Base-by-base conservation (phyloP, 352 stramenopile genomes). In the Globisporangium heterothallicum region DNA sequence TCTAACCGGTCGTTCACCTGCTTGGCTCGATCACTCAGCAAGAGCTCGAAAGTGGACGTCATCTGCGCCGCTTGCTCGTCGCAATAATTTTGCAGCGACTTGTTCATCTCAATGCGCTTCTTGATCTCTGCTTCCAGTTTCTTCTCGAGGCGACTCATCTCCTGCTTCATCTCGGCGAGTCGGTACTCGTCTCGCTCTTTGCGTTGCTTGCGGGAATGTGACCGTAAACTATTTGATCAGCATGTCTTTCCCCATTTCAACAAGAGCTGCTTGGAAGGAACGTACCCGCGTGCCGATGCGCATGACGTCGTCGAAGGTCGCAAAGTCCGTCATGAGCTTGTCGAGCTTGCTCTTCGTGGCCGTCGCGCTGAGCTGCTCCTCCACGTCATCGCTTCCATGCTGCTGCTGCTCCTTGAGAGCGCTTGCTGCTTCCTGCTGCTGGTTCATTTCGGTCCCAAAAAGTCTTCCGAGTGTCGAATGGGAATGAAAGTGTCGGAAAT, bases 91-190 rank as follows among this genome's bases (percentile, higher is more conserved):
- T 97, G 81, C 19, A 98, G 64, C 49, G 78, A 89, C 56, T 96
- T 95, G 61, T 94, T 97, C 68, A 96, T 96, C 67, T 98, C 88
- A 22, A 98, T 77, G n/a, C 94, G 87, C 60, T 95, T 88, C 67
- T 96, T 95, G 44, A 92, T 95, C 74, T 98, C 91, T 6, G 85
- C 80, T 25, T 94, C 83, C n/a, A 98, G 72, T 10, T 92, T 91
- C 58, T 84, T 64, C 69, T 98, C 92, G 9, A 97, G 64, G 0
- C 83, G 75, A 44, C 65, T 83, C 71, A 98, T 96, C 61, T 97
- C 85, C 24, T 97, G 84, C 40, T 84, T 81, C 64, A 98, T 91
- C 66, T 97, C 84, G 9, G 90, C 92, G 29, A 98, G 64, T 12
- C 84, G 85, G 61, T 96, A 79, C 63, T 98, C 92, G 53, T 98